A percentile compares a stretch with the other conserved stretches of the same genome.
Conservation (phyloP, 176 grass and related monocot species). For the Oryza coarctata region DNA sequence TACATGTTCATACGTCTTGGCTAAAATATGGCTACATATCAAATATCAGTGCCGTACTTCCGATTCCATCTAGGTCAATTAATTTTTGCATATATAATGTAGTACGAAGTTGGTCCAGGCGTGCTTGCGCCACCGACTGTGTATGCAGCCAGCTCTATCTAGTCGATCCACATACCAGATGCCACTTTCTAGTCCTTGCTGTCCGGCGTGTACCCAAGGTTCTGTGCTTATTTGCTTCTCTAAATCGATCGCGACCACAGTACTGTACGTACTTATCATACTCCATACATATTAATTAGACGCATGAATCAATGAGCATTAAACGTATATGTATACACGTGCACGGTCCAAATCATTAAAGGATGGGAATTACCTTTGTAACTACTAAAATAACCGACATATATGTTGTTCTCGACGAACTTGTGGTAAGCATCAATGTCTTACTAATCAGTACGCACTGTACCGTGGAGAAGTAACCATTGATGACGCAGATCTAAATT, state of each 20-base stretch:
- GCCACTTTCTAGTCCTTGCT: not conserved
- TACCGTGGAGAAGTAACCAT: too few species aligned
- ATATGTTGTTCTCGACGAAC: too few species aligned
- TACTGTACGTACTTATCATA: not conserved
- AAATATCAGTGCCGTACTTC: too few species aligned
- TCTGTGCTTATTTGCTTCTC: slow-evolving; percentile 1
- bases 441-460: too few species aligned
- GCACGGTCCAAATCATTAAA: not conserved
- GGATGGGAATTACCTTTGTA: not conserved
- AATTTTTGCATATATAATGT: not conserved
- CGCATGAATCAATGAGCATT: too few species aligned
- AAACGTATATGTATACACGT: too few species aligned
- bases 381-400: not conserved
- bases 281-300: too few species aligned
- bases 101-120: not conserved
- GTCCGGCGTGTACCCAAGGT: not conserved
- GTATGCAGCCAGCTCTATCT: not conserved
- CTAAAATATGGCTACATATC: too few species aligned
- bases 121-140: not conserved
- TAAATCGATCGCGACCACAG: not conserved
- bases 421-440: too few species aligned
- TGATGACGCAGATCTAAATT: too few species aligned
- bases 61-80: too few species aligned
- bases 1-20: too few species aligned
- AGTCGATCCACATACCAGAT: not conserved